Evolutionary conservation across 2,329 filamentous ascomycete species (phyloP).

Genomic region (Aspergillus sp.): DNA sequence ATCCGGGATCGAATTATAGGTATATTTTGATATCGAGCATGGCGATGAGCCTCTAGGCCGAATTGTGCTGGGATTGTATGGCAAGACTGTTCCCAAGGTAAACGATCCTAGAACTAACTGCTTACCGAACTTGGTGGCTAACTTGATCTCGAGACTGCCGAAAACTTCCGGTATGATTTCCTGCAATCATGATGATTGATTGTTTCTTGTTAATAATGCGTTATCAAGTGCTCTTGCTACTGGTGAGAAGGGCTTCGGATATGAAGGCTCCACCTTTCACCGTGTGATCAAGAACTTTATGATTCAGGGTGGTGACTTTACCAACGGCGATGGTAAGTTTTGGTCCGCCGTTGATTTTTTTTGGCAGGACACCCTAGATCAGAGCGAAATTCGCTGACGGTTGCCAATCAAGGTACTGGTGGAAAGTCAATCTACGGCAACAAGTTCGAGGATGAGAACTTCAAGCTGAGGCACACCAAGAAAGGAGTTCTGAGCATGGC

Average conservation of each 20-base stretch:
- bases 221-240: slow-evolving; percentile 60
- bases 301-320: slow-evolving; percentile 73
- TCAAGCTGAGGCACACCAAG: slow-evolving; percentile 71
- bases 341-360: too few relatives aligned
- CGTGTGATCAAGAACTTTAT: slow-evolving; percentile 73
- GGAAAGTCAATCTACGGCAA: slow-evolving; percentile 70
- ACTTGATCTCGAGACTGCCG: slow-evolving; percentile 56
- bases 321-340: slow-evolving; percentile 59
- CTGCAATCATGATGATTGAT: not conserved
- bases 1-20: slow-evolving; percentile 41
- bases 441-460: slow-evolving; percentile 72
- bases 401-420: slow-evolving; percentile 57
- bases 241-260: slow-evolving; percentile 70
- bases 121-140: not conserved
- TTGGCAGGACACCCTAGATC: not conserved
- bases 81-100: slow-evolving; percentile 70
- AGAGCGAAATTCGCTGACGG: slow-evolving; percentile 1
- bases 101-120: slow-evolving; percentile 21
- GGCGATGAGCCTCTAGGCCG: slow-evolving; percentile 65
- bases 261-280: slow-evolving; percentile 70
- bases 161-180: slow-evolving; percentile 62
- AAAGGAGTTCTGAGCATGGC: slow-evolving; percentile 69
- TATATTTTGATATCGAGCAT: slow-evolving; percentile 69
- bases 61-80: slow-evolving; percentile 68
- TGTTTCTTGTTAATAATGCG: slow-evolving; percentile 18